A percentile compares a stretch with the other conserved stretches of the same genome.
phyloP scores from a whole-genome alignment of 2,329 filamentous ascomycete genomes.

The Massarina eburnea region DNA sequence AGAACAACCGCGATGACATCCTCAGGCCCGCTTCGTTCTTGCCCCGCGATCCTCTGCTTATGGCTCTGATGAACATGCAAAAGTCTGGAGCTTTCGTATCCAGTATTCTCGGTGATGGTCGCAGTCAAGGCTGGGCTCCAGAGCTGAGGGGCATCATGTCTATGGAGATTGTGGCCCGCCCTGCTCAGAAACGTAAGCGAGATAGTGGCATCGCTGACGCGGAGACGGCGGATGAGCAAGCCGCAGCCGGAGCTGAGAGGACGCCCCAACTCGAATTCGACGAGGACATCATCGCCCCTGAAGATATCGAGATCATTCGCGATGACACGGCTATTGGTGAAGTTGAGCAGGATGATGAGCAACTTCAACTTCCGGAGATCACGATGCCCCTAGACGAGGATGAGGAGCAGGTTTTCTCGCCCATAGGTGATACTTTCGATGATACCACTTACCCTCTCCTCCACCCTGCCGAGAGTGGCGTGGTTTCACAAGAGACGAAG shows the following conservation, averaged over 20 bases:
- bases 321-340: constrained; percentile 30
- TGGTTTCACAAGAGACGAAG: constrained; percentile 87
- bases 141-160: constrained; percentile 93
- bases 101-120: constrained; percentile 79
- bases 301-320: constrained; percentile 46
- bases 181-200: constrained; percentile 89
- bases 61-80: constrained; percentile 89
- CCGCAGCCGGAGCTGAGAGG: constrained; percentile 56
- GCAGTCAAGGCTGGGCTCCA: constrained; percentile 81
- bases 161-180: constrained; percentile 73
- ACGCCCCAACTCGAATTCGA: constrained; percentile 66
- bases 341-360: constrained; percentile 26
- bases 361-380: constrained; percentile 27
- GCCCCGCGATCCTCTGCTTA: constrained; percentile 80
- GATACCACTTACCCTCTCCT: constrained; percentile 75
- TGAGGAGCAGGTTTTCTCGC: constrained; percentile 42
- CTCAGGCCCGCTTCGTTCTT: constrained; percentile 80
- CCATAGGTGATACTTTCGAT: constrained; percentile 64
- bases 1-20: constrained; percentile 83
- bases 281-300: constrained; percentile 51
- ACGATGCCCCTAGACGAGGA: constrained; percentile 32
- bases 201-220: constrained; percentile 84
- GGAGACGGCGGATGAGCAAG: constrained; percentile 65
- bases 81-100: constrained; percentile 87
- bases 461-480: constrained; percentile 80